Conservation (phyloP, 1,284 basidiomycete species). For the Cryptococcus floricola region DNA sequence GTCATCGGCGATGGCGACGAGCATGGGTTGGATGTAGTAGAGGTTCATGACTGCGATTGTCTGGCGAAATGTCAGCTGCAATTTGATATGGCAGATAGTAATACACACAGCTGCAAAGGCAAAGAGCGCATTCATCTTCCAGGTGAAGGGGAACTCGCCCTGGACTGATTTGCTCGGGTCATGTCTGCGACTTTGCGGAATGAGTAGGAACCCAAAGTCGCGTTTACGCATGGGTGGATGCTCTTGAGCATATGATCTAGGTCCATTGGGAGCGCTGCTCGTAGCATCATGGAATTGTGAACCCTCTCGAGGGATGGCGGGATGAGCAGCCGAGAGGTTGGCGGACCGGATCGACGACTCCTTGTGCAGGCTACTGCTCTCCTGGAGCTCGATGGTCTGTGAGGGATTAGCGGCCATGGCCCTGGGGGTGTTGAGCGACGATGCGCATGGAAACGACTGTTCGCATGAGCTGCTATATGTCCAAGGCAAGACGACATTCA, state of each 20-base stretch:
- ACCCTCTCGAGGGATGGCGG: no score
- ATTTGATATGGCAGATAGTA: background rate
- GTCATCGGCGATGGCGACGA: slow-evolving; percentile 54
- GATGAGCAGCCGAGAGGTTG: no score
- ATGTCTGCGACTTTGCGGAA: slow-evolving; percentile 61
- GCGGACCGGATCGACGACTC: no score
- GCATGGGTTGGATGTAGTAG: slow-evolving; percentile 66
- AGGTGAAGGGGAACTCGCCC: slow-evolving; percentile 54
- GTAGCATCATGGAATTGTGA: no score
- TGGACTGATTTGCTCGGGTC: slow-evolving; percentile 48
- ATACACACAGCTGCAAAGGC: slow-evolving; percentile 64
- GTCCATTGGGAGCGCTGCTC: no score
- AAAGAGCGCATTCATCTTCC: slow-evolving; percentile 61
- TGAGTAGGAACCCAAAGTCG: slow-evolving; percentile 57
- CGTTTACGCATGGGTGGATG: slow-evolving; percentile 18
- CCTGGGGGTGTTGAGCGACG: no score
- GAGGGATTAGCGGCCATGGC: no score
- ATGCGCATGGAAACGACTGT: no score
- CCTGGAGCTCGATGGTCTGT: no score
- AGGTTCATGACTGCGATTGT: slow-evolving; percentile 54
- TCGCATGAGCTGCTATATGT: no score
- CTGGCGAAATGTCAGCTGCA: slow-evolving; percentile 1
- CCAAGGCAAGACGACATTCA: no score
- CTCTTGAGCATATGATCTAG: background rate
- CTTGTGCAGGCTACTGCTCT: no score